Base-by-base conservation (phyloP, 129 eudicot species). In the Saussurea involucrata region DNA sequence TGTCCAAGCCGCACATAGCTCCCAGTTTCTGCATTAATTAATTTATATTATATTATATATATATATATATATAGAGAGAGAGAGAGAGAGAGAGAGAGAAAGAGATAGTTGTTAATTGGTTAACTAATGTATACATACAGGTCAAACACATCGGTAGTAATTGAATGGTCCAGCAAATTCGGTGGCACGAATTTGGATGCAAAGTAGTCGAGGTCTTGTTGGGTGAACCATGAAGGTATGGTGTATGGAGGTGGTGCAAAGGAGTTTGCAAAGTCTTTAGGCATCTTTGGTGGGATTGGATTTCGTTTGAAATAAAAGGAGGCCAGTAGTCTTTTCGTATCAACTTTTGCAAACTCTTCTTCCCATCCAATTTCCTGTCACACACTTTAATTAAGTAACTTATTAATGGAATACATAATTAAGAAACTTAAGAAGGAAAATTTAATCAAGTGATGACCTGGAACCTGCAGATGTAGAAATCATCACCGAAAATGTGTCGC, bases 1-100 rank as follows among this genome's bases (percentile, higher is more conserved):
- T 0, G 88, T 89, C 89, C 90, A 92, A 8, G 92, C 77, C 7
- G 91, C 90, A 61, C 84, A 77, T 8, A 92, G 74, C 87, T 92
- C 96, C 97, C 97, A 92, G 72, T 84, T 92, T 76, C 97, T 92
- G 70, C 84, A n/a, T n/a, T n/a, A n/a, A n/a, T n/a, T n/a, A 53
- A 4, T 0, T 12, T 13, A 13, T 53, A n/a, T 53, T 2, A n/a
- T 10, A 17, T 49, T 17, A 49, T 49, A 49, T 44, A 44, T 44
- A 44, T 44, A 44, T 44, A 44, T 2, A 44, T 4, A 12, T 2
- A 44, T 4, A 11, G 1, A 44, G 6, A 12, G 20, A n/a, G 21
- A 49, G 20, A 49, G 60, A 49, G 60, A 17, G 21, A n/a, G 2
- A 4, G 3, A n/a, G n/a, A n/a, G n/a, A n/a, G n/a, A n/a, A n/a